These are phyloP conservation scores for Aschersonia sp. DNA, from an alignment of 2,329 filamentous ascomycete species.

Conservation along the genomic window DNA sequence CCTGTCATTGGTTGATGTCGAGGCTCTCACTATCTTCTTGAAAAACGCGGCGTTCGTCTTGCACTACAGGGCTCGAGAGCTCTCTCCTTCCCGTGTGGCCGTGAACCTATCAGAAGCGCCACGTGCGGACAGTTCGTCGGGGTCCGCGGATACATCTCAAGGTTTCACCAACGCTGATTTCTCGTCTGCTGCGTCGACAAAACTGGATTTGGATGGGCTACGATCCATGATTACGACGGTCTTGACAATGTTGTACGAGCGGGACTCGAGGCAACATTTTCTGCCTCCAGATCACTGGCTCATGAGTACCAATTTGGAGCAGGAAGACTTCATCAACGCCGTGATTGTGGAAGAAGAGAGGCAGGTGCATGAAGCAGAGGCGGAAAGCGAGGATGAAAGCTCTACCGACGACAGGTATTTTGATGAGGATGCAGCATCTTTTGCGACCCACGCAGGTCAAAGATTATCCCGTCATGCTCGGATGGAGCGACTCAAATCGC, in stretches of 20 bases:
- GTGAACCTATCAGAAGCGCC: constrained; percentile 9
- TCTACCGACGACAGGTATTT: constrained; percentile 15
- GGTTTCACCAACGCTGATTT: background rate
- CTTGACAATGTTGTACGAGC: constrained; percentile 78
- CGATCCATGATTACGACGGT: constrained; percentile 67
- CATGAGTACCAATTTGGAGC: constrained; percentile 78
- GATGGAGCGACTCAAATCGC: constrained; percentile 46
- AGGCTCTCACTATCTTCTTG: constrained; percentile 63
- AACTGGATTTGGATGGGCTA: constrained; percentile 59
- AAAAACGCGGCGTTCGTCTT: constrained; percentile 84
- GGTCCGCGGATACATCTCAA: too few relatives aligned
- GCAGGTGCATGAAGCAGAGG: constrained; percentile 41
- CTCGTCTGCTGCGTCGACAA: constrained; percentile 7
- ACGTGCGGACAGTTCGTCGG: constrained; percentile 10
- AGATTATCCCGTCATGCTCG: constrained; percentile 47
- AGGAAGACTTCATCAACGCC: constrained; percentile 72
- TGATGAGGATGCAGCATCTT: constrained; percentile 10
- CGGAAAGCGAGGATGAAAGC: constrained; percentile 3
- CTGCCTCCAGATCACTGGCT: constrained; percentile 79
- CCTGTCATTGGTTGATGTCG: constrained; percentile 56
- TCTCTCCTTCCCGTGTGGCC: constrained; percentile 18
- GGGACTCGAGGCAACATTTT: constrained; percentile 80
- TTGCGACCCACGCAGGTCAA: constrained; percentile 33
- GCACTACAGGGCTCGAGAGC: constrained; percentile 66
- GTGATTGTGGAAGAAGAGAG: constrained; percentile 82